Base-by-base conservation (phyloP, 1,284 basidiomycete genomes). In the Grifola frondosa region DNA sequence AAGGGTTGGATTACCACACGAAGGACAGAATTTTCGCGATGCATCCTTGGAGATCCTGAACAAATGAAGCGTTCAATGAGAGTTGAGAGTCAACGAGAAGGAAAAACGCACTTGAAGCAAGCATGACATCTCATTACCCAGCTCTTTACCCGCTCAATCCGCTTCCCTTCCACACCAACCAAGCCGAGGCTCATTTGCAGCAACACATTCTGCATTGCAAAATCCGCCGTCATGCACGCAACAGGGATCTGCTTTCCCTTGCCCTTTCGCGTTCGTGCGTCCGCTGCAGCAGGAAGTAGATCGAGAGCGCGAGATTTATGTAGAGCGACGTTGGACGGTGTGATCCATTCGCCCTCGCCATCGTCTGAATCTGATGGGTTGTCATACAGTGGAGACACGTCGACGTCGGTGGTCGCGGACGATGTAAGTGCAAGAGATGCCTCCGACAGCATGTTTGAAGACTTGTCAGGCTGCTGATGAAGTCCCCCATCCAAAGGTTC, bases 111-210 rank as follows among this genome's bases (percentile, higher is more conserved):
- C 94, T 98, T 98, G 81, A 95, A 98, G 69, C 97, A 99, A 13
- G 94, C 97, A 69, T 99, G 97, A 67, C 97, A 99, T 45, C 97
- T 74, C 52, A 99, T 70, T 1, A 98, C 92, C 91, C 93, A 99
- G 50, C 85, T 97, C 70, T 96, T 94, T 23, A 99, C 87, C 54
- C 84, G 88, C 53, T 88, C 80, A 49, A 99, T 96, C 55, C 84
- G 78, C 69, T 88, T 91, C 7, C 97, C 97, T 54, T 95, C 92
- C 15, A 89, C 79, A 12, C 93, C 88, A n/a, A 99, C 85, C 21
- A 99, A 74, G 50, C 85, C 88, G 42, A 99, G 69, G 0, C 91
- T 90, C 90, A 99, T 97, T 63, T 97, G 95, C 40, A 99, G 69
- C 46, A 97, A 68, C 11, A 99, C 93, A 61, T 99, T 99, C 69